Conservation (phyloP, 345 rosid species). For the Ricinus communis region DNA sequence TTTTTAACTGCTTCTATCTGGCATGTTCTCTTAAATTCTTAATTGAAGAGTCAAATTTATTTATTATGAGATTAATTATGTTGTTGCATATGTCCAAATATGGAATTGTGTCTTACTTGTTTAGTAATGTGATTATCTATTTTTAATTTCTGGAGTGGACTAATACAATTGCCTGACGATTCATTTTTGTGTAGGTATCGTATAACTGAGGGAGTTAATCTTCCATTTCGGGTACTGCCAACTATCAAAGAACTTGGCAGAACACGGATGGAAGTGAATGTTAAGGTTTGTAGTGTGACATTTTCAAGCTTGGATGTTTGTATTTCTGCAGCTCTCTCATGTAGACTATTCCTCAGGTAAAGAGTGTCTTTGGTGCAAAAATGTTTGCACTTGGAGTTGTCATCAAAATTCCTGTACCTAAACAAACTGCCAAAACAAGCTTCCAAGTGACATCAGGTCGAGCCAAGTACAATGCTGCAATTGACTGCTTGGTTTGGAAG, state of each 20-base stretch:
- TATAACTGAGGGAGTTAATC: conserved; percentile 97
- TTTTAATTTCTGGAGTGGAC: neutral
- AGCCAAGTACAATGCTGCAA: conserved; percentile 93
- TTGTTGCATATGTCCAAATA: no score
- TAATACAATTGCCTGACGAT: neutral
- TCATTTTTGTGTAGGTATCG: conserved; percentile 59
- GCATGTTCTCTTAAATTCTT: neutral
- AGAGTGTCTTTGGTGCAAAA: conserved; percentile 98
- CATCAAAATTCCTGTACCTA: conserved; percentile 96
- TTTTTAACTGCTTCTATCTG: neutral
- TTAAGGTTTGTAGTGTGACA: conserved; percentile 57
- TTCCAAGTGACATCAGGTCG: conserved; percentile 97
- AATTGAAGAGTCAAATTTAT: neutral
- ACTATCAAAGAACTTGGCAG: conserved; percentile 98
- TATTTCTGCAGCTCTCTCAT: conserved; percentile 18
- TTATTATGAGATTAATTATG: neutral
- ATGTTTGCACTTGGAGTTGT: conserved; percentile 99
- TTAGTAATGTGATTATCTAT: neutral
- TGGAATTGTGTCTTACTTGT: neutral
- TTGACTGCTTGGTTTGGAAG: conserved; percentile 99
- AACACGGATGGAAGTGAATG: conserved; percentile 99
- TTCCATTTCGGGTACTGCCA: conserved; percentile 94
- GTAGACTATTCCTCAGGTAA: conserved; percentile 59
- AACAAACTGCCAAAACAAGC: conserved; percentile 96
- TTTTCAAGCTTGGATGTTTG: conserved; percentile 25